A percentile compares a stretch with the other conserved stretches of the same genome.
Evolutionary conservation across 2,329 filamentous ascomycete genomes (phyloP).

Genomic region (Cladosporium sp.): DNA sequence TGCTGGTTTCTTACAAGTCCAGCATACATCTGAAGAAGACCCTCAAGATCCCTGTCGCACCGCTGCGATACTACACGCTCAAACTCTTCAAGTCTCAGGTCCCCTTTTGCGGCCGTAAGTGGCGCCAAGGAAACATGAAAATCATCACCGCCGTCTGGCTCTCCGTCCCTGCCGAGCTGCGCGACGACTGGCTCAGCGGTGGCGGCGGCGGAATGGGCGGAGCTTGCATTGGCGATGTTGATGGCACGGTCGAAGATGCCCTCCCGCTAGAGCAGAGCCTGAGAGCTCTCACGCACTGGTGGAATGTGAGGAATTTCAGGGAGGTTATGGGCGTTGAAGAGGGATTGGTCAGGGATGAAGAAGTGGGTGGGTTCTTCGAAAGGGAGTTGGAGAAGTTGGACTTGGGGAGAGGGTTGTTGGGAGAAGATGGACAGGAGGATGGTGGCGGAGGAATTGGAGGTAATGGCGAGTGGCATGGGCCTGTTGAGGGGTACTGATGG

Average conservation of each 20-base stretch:
- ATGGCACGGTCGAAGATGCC: slow-evolving; percentile 89
- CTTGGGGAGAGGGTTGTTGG: slow-evolving; percentile 10
- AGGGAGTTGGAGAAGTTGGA: slow-evolving; percentile 50
- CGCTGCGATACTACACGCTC: slow-evolving; percentile 86
- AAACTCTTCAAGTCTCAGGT: slow-evolving; percentile 99
- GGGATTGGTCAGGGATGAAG: slow-evolving; percentile 36
- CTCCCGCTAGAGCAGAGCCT: slow-evolving; percentile 88
- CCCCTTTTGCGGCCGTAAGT: slow-evolving; percentile 95
- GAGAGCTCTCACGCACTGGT: slow-evolving; percentile 87
- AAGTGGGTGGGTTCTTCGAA: slow-evolving; percentile 47
- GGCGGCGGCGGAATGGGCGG: slow-evolving; percentile 46
- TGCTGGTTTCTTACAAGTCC: slow-evolving; percentile 93
- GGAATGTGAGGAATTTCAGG: slow-evolving; percentile 78
- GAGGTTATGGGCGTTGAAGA: slow-evolving; percentile 61
- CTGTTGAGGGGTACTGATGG: slow-evolving; percentile 27
- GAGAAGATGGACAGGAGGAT: slow-evolving; percentile 7
- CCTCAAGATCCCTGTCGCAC: slow-evolving; percentile 82
- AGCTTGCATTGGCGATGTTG: slow-evolving; percentile 59
- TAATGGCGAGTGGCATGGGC: slow-evolving; percentile 19
- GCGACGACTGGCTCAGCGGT: slow-evolving; percentile 92
- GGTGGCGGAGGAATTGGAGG: not conserved
- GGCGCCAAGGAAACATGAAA: slow-evolving; percentile 97
- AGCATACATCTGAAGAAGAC: slow-evolving; percentile 87
- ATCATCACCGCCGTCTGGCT: slow-evolving; percentile 97
- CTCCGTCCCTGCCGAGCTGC: slow-evolving; percentile 84